Base-by-base conservation (phyloP, 164 flowering plant species). In the Pachysandra terminalis region DNA sequence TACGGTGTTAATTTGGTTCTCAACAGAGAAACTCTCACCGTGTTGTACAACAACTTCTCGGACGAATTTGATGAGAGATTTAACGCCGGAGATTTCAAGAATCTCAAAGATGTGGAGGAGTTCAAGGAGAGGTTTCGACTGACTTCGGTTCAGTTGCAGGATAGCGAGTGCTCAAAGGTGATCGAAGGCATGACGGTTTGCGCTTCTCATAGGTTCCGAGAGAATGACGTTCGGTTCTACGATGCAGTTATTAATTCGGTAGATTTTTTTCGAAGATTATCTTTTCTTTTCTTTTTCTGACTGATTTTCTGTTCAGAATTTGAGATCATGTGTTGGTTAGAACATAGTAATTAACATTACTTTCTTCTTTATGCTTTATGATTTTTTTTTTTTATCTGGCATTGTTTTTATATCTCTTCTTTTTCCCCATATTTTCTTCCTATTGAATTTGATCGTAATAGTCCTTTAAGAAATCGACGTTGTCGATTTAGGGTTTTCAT, bases 161-260 rank as follows among this genome's bases (percentile, higher is more conserved):
- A 87, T 62, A 0, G 3, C 2, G 75, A 85, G 67, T 85, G 90
- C 69, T 9, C 22, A 6, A 62, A 61, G n/a, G 71, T 75, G 35
- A n/a, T 32, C 0, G 37, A 62, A 19, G 84, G 83, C 19, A 59
- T 64, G 67, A 55, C 5, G 6, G 82, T 85, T 27, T 84, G 85
- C 56, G 84, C 78, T 35, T 68, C 83, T 1, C 68, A 65, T 27
- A 6, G 23, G 5, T 66, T 48, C 55, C 23, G 5, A 13, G 54
- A 35, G 0, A 35, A 59, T 21, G 89, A 82, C 51, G 17, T 81
- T 49, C 73, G 69, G 49, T 87, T 77, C 74, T 85, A 69, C 76
- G 86, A 87, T 57, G 92, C 89, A 25, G 32, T 79, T 19, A 54
- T 87, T 8, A 84, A 87, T 0, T 59, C 61, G 74, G 84, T 80